Conservation (phyloP, 2,329 filamentous ascomycete species). For the Podosphaera leucotricha region DNA sequence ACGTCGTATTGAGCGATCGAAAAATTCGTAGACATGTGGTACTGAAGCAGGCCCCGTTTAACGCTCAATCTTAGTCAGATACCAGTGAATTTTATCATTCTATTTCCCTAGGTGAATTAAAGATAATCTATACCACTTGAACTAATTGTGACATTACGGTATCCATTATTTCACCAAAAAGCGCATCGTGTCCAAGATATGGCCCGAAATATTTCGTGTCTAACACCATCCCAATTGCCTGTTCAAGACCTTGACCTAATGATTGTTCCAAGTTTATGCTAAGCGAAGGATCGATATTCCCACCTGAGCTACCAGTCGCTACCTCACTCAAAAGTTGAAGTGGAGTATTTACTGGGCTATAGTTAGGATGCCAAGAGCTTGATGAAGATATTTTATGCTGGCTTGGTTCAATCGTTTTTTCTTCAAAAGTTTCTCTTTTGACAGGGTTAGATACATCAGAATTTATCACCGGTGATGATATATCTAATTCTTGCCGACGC, state of each 20-base stretch:
- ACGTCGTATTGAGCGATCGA: too few species aligned
- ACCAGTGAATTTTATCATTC: too few species aligned
- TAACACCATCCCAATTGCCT: constrained; percentile 15
- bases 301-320: constrained; percentile 16
- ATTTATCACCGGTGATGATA: background rate
- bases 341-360: constrained; percentile 15
- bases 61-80: too few species aligned
- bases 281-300: constrained; percentile 13
- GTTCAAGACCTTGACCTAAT: constrained; percentile 14
- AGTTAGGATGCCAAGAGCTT: constrained; percentile 5
- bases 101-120: too few species aligned
- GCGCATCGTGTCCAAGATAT: constrained; percentile 14
- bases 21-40: too few species aligned
- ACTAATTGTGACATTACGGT: background rate
- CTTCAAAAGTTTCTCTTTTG: constrained; percentile 1
- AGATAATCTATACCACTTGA: too few species aligned
- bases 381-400: constrained; percentile 4
- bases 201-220: constrained; percentile 13
- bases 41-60: too few species aligned
- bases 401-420: constrained; percentile 1
- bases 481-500: constrained; percentile 11
- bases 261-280: constrained; percentile 11
- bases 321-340: constrained; percentile 21
- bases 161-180: constrained; percentile 13
- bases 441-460: constrained; percentile 1